A percentile compares a stretch with the other conserved stretches of the same genome.
phyloP scores from a whole-genome alignment of 352 stramenopile genomes.

The Phytophthora colocasiae region DNA sequence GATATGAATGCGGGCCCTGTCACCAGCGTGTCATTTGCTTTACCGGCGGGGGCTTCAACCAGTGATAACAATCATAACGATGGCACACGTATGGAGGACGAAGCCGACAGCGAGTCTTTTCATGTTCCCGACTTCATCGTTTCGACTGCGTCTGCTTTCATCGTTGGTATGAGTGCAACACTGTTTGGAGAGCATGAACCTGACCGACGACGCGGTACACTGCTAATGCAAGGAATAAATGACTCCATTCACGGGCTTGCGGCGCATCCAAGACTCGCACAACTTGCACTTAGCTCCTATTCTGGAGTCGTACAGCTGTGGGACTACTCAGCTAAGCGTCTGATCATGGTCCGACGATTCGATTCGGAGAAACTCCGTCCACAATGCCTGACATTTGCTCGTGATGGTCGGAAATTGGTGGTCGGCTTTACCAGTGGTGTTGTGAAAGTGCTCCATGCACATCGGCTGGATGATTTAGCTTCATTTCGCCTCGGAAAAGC shows the following conservation, averaged over 20 bases:
- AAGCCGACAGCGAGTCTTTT: constrained; percentile 60
- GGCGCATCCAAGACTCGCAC: constrained; percentile 72
- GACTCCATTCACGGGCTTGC: constrained; percentile 86
- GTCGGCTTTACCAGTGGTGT: constrained; percentile 89
- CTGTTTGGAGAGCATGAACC: constrained; percentile 90
- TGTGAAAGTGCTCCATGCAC: constrained; percentile 86
- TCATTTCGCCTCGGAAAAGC: constrained; percentile 73
- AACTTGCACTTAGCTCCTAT: constrained; percentile 85
- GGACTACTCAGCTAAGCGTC: constrained; percentile 87
- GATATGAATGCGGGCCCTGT: constrained; percentile 92
- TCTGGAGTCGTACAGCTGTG: constrained; percentile 91
- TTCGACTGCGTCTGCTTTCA: constrained; percentile 84
- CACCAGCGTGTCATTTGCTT: constrained; percentile 88
- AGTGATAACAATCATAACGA: constrained; percentile 23
- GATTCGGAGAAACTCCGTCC: constrained; percentile 68
- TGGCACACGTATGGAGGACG: constrained; percentile 5
- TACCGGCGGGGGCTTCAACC: constrained; percentile 25
- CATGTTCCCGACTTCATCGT: constrained; percentile 93
- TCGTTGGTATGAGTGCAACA: constrained; percentile 80
- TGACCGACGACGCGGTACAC: constrained; percentile 86
- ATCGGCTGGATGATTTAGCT: constrained; percentile 79
- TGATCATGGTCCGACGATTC: constrained; percentile 88
- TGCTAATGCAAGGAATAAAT: constrained; percentile 92
- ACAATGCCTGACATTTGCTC: constrained; percentile 84
- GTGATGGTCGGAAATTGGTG: constrained; percentile 78